Conservation (phyloP, 768 basidiomycete species). For the Mycena polygramma region DNA sequence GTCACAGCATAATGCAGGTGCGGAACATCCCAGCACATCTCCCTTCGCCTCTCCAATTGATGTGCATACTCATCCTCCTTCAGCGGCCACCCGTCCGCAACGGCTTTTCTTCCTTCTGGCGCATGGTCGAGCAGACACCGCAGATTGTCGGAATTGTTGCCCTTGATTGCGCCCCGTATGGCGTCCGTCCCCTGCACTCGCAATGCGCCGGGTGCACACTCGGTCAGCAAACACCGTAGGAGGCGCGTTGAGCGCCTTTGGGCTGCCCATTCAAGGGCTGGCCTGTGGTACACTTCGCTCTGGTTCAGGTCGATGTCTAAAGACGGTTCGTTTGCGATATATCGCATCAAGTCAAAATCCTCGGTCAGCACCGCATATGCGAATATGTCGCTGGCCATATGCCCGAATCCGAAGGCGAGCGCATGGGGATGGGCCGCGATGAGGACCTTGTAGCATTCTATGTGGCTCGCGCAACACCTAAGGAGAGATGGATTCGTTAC, state of each 20-base stretch:
- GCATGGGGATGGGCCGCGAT: conserved; percentile 24
- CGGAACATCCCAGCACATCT: conserved; percentile 17
- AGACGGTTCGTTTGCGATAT: conserved; percentile 8
- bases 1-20: conserved; percentile 22
- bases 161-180: conserved; percentile 7
- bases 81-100: conserved; percentile 24
- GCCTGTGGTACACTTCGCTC: not conserved
- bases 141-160: not conserved
- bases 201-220: not conserved
- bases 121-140: conserved; percentile 19
- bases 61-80: not conserved
- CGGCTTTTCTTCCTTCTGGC: conserved; percentile 19
- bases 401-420: conserved; percentile 22
- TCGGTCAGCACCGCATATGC: not conserved
- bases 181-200: conserved; percentile 13
- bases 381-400: conserved; percentile 12
- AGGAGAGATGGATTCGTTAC: not conserved
- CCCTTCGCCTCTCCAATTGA: not conserved
- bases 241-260: not conserved
- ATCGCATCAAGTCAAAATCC: conserved; percentile 17
- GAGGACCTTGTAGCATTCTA: conserved; percentile 23
- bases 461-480: not conserved
- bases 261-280: too few species aligned
- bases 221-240: conserved; percentile 18
- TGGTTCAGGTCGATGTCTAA: conserved; percentile 24